A percentile compares a stretch with the other conserved stretches of the same genome.
Evolutionary conservation across 2,329 filamentous ascomycete species (phyloP).

Genomic region (Orbilia quercus): DNA sequence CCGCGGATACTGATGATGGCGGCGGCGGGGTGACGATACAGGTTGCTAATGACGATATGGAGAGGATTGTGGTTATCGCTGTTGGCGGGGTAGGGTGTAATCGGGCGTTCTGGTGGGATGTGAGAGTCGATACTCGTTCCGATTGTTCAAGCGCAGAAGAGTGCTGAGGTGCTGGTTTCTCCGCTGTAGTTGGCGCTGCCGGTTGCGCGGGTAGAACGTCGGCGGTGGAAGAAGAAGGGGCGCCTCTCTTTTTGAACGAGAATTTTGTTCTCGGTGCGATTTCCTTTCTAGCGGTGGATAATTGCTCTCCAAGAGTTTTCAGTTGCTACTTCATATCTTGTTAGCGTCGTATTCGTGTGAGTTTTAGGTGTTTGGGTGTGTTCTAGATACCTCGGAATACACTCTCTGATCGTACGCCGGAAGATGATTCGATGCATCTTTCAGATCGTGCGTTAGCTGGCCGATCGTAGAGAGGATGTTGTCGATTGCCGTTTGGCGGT

Average conservation of each 20-base stretch:
- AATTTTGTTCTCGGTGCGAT: constrained; percentile 35
- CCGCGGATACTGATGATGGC: neutral
- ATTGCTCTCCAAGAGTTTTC: constrained; percentile 17
- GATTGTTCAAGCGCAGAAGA: too few relatives aligned
- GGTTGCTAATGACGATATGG: constrained; percentile 24
- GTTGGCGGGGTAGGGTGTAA: constrained; percentile 4
- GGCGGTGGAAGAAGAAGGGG: neutral
- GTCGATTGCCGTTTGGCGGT: constrained; percentile 83
- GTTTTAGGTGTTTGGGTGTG: constrained; percentile 18
- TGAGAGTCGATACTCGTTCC: constrained; percentile 5
- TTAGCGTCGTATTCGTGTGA: constrained; percentile 3
- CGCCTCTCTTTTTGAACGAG: constrained; percentile 34
- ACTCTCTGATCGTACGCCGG: constrained; percentile 90
- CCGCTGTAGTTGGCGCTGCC: constrained; percentile 16
- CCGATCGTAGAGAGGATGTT: constrained; percentile 82
- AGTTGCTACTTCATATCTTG: constrained; percentile 37
- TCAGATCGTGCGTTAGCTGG: constrained; percentile 82
- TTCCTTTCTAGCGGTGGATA: constrained; percentile 9
- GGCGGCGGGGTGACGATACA: constrained; percentile 51
- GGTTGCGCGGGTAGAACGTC: neutral
- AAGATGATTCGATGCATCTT: constrained; percentile 82
- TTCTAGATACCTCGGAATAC: constrained; percentile 86
- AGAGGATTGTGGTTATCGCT: constrained; percentile 21
- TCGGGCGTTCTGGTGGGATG: constrained; percentile 4
- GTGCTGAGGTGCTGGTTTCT: constrained; percentile 28